Evolutionary conservation across 176 grass and related monocot species (phyloP).

Genomic region (Eleusine indica): DNA sequence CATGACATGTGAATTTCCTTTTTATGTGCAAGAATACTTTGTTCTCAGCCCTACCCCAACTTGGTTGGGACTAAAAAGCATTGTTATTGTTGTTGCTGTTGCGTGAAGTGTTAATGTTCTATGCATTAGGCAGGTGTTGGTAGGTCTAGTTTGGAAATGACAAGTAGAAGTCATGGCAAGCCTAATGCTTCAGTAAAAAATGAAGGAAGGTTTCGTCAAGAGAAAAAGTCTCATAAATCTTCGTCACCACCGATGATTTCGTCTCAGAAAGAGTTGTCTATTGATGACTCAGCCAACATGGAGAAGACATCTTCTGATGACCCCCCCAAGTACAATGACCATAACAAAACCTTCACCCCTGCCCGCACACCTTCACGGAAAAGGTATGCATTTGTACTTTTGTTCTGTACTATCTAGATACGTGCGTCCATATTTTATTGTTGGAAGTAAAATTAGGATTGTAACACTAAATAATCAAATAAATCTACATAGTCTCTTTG

Average conservation of each 20-base stretch:
- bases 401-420: constrained; percentile 14
- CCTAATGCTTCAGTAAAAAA: constrained; percentile 38
- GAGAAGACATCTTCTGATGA: constrained; percentile 44
- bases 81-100: too few relatives aligned
- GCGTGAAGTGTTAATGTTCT: constrained; percentile 37
- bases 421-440: neutral
- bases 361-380: constrained; percentile 43
- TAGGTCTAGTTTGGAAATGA: constrained; percentile 45
- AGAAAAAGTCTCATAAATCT: constrained; percentile 38
- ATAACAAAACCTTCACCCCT: constrained; percentile 30
- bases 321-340: constrained; percentile 19
- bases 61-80: too few relatives aligned
- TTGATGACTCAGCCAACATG: constrained; percentile 39
- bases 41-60: too few relatives aligned
- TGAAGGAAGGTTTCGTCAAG: constrained; percentile 43
- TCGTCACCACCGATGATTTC: constrained; percentile 31
- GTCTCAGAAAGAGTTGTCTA: constrained; percentile 45
- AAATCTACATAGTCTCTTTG: too few relatives aligned
- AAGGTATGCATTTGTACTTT: constrained; percentile 54
- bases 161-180: constrained; percentile 14
- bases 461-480: too few relatives aligned
- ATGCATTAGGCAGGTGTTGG: constrained; percentile 64
- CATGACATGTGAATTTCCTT: constrained; percentile 29
- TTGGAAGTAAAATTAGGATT: neutral
- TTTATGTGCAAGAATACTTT: constrained; percentile 21